These are phyloP conservation scores for Nannochloropsis oceanica DNA, from an alignment of 108 stramenopile genomes.

Conservation along the genomic window DNA sequence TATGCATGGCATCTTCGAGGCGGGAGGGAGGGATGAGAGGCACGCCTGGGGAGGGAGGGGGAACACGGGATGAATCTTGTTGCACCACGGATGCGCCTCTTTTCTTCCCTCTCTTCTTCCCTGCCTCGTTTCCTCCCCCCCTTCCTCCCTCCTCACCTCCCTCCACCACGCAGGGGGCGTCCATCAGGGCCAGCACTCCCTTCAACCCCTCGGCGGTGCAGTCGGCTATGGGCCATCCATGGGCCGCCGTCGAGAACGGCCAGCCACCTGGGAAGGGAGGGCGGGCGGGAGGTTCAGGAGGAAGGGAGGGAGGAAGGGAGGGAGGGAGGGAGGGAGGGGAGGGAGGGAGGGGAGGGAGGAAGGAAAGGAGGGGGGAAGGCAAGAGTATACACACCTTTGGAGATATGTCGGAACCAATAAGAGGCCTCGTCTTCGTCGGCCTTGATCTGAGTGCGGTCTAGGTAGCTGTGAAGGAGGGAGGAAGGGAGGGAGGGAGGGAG, in stretches of 20 bases:
- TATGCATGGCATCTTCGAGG: too few relatives aligned
- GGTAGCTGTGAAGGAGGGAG: background rate
- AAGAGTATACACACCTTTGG: slow-evolving; percentile 38
- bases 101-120: too few relatives aligned
- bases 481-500: too few relatives aligned
- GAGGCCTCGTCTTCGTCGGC: slow-evolving; percentile 55
- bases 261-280: slow-evolving; percentile 54
- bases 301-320: background rate
- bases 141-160: too few relatives aligned
- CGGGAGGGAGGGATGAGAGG: too few relatives aligned
- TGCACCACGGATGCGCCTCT: slow-evolving; percentile 63
- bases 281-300: background rate
- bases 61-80: too few relatives aligned
- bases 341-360: background rate
- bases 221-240: slow-evolving; percentile 98
- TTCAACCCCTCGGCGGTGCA: slow-evolving; percentile 95
- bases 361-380: background rate
- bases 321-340: background rate
- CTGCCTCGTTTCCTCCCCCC: too few relatives aligned
- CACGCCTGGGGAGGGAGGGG: too few relatives aligned
- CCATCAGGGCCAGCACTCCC: slow-evolving; percentile 38
- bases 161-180: background rate
- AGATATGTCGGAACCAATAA: slow-evolving; percentile 75
- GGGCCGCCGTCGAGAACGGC: slow-evolving; percentile 91
- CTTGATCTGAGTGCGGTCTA: slow-evolving; percentile 21